These are phyloP conservation scores for Daldinia decipiens DNA, from an alignment of 495 filamentous ascomycete genomes.

Conservation along the genomic window DNA sequence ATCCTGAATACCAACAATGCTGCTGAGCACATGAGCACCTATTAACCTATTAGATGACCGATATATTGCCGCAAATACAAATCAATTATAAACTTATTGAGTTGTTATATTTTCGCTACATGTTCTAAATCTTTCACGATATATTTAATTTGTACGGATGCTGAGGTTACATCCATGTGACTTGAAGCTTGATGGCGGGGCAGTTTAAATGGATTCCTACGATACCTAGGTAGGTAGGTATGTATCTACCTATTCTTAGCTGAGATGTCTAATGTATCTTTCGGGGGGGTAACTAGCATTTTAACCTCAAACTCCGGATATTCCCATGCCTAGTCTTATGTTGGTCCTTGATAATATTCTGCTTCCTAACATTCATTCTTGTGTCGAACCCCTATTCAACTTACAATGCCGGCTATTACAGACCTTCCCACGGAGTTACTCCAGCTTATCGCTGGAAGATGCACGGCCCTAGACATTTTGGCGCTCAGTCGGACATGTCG, in stretches of 20 bases:
- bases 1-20: no score
- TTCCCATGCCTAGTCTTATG: not conserved
- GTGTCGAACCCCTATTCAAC: not conserved
- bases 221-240: no score
- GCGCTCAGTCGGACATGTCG: constrained; percentile 30
- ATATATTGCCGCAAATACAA: no score
- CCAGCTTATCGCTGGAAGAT: constrained; percentile 32
- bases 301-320: not conserved
- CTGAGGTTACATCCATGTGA: not conserved
- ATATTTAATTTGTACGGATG: no score
- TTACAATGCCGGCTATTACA: constrained; percentile 17
- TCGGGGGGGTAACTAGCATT: not conserved
- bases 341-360: not conserved
- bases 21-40: no score
- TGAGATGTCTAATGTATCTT: not conserved
- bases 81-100: no score
- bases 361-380: not conserved
- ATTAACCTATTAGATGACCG: no score
- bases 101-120: no score
- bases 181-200: not conserved
- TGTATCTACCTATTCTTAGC: no score
- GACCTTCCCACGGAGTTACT: constrained; percentile 28
- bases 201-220: not conserved
- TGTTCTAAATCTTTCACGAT: no score
- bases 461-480: constrained; percentile 30